phyloP scores from a whole-genome alignment of 2,329 filamentous ascomycete species.

The Monilinia laxa region DNA sequence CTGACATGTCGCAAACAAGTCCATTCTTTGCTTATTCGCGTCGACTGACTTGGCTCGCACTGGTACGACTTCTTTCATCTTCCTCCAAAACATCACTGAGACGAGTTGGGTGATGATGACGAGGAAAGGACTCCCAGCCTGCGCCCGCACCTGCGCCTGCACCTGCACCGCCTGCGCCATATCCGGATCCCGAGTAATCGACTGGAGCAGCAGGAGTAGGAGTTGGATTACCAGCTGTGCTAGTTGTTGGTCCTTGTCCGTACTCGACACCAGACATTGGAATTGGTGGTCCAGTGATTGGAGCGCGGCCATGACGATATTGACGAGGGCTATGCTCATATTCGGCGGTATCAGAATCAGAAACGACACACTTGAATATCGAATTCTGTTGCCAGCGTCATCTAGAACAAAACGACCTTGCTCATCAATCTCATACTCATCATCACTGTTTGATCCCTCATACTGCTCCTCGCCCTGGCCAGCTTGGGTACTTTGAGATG shows the following conservation, averaged over 20 bases:
- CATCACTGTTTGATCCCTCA: constrained; percentile 59
- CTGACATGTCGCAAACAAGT: neutral
- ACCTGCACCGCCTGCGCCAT: constrained; percentile 54
- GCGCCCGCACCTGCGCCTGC: constrained; percentile 55
- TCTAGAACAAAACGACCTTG: constrained; percentile 62
- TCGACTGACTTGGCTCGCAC: constrained; percentile 45
- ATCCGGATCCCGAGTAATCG: constrained; percentile 68
- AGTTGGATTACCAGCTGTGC: constrained; percentile 19
- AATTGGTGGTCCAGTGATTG: constrained; percentile 29
- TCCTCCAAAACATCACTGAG: constrained; percentile 87
- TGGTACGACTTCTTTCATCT: constrained; percentile 75
- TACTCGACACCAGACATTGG: constrained; percentile 36
- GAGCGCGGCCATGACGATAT: constrained; percentile 32
- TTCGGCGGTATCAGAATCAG: constrained; percentile 56
- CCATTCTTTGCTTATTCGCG: constrained; percentile 26
- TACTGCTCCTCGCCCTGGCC: constrained; percentile 40
- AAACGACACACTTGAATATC: constrained; percentile 46
- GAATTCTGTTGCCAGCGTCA: constrained; percentile 59
- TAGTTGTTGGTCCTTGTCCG: constrained; percentile 31
- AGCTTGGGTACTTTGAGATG: constrained; percentile 27
- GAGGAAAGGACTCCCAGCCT: constrained; percentile 73
- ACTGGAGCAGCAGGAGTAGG: constrained; percentile 39
- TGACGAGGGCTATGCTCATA: constrained; percentile 49
- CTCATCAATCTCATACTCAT: constrained; percentile 68
- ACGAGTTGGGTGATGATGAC: constrained; percentile 84